Percentiles rank a stretch among this genome's conserved stretches.
Evolutionary conservation across 805 yeast genomes (phyloP).

Genomic region (Cyberlindnera maritima): DNA sequence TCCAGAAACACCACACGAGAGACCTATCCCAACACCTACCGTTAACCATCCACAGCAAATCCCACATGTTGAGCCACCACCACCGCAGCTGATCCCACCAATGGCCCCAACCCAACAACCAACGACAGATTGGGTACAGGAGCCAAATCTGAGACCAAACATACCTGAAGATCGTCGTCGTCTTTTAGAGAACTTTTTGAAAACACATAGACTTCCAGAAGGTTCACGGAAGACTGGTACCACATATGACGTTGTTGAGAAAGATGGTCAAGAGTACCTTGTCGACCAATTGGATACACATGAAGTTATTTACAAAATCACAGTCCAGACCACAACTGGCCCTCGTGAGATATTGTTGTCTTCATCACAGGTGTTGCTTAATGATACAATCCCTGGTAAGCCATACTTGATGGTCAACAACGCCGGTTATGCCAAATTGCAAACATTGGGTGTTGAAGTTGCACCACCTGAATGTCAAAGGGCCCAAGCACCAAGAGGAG

Average conservation of each 20-base stretch:
- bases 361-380: constrained; percentile 25
- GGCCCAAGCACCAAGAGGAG: not conserved
- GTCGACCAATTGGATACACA: constrained; percentile 20
- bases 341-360: constrained; percentile 21
- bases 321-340: constrained; percentile 15
- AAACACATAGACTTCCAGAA: constrained; percentile 12
- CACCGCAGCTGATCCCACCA: constrained; percentile 1
- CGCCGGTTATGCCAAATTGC: constrained; percentile 26
- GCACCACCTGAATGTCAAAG: constrained; percentile 18
- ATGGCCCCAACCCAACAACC: not conserved
- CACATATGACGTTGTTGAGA: constrained; percentile 8
- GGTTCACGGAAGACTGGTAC: constrained; percentile 19
- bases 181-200: constrained; percentile 5
- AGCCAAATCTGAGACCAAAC: not conserved
- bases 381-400: constrained; percentile 22
- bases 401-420: constrained; percentile 29
- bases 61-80: constrained; percentile 2
- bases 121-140: not conserved
- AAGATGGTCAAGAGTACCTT: constrained; percentile 23
- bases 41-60: not conserved
- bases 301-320: constrained; percentile 12
- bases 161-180: not conserved
- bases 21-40: not conserved
- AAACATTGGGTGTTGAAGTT: constrained; percentile 17
- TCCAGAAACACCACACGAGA: not conserved